These are phyloP conservation scores for Thermoascus crustaceus DNA, from an alignment of 2,329 filamentous ascomycete genomes.

Conservation along the genomic window DNA sequence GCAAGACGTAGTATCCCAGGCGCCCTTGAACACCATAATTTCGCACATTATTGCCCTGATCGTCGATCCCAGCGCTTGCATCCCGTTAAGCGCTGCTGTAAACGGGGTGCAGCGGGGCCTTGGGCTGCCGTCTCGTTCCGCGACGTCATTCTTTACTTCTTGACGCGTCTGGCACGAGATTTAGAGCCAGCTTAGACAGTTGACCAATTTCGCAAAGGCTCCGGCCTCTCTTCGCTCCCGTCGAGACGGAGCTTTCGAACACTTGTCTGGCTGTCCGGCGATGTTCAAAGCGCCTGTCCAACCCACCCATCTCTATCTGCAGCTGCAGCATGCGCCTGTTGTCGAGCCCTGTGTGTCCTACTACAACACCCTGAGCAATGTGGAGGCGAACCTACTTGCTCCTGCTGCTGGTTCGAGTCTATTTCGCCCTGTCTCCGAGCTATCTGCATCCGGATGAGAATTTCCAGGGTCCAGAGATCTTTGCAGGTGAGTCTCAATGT, in stretches of 20 bases:
- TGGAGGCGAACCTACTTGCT: conserved; percentile 86
- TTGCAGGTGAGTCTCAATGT: conserved; percentile 63
- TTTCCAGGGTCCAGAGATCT: conserved; percentile 95
- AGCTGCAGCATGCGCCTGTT: conserved; percentile 8
- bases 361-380: conserved; percentile 46
- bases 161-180: neutral
- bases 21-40: no score
- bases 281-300: neutral
- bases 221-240: conserved; percentile 4
- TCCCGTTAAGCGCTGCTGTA: no score
- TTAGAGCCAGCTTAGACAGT: neutral
- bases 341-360: neutral
- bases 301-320: conserved; percentile 1
- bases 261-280: conserved; percentile 3
- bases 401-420: conserved; percentile 77
- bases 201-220: neutral
- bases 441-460: conserved; percentile 98
- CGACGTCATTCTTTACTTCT: conserved; percentile 1
- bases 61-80: no score
- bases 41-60: no score
- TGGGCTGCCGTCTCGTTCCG: no score
- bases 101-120: no score
- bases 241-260: neutral
- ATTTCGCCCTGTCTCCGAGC: conserved; percentile 88
- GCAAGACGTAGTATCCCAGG: no score